phyloP scores from a whole-genome alignment of 371 early-diverging fungal genomes.

The Apophysomyces elegans region DNA sequence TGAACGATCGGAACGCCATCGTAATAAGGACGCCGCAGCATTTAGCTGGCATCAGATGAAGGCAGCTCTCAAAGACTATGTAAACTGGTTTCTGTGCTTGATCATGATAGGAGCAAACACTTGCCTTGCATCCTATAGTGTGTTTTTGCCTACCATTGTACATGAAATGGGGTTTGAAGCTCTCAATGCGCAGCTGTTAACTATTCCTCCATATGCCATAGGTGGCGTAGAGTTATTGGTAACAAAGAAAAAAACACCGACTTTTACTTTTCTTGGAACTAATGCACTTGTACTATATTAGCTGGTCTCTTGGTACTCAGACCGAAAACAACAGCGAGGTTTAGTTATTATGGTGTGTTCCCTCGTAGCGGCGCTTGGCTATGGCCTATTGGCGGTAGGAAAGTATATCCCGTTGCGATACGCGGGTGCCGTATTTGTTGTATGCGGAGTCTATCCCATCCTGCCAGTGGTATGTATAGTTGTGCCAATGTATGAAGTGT shows the following conservation, averaged over 20 bases:
- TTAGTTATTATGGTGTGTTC: background rate
- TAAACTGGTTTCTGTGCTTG: conserved; percentile 13
- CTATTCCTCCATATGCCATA: conserved; percentile 27
- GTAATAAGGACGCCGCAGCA: background rate
- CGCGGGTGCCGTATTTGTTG: conserved; percentile 41
- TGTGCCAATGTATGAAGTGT: background rate
- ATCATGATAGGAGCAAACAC: conserved; percentile 11
- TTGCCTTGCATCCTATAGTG: conserved; percentile 16
- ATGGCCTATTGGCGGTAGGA: conserved; percentile 18
- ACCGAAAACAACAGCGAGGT: conserved; percentile 16
- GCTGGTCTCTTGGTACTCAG: conserved; percentile 17
- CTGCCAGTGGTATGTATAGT: conserved; percentile 18
- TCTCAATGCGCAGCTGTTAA: conserved; percentile 22
- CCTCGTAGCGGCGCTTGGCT: conserved; percentile 12
- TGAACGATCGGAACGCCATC: conserved; percentile 1
- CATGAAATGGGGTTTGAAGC: conserved; percentile 19
- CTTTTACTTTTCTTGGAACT: background rate
- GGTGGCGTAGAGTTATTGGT: conserved; percentile 17
- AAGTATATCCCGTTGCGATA: conserved; percentile 30
- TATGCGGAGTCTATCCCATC: conserved; percentile 42
- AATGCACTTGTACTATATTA: background rate
- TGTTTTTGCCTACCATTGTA: conserved; percentile 28
- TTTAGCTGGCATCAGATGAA: conserved; percentile 15
- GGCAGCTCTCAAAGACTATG: conserved; percentile 18
- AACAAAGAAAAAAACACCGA: background rate